phyloP scores from a whole-genome alignment of 345 rosid genomes.

The Salix dunnii region DNA sequence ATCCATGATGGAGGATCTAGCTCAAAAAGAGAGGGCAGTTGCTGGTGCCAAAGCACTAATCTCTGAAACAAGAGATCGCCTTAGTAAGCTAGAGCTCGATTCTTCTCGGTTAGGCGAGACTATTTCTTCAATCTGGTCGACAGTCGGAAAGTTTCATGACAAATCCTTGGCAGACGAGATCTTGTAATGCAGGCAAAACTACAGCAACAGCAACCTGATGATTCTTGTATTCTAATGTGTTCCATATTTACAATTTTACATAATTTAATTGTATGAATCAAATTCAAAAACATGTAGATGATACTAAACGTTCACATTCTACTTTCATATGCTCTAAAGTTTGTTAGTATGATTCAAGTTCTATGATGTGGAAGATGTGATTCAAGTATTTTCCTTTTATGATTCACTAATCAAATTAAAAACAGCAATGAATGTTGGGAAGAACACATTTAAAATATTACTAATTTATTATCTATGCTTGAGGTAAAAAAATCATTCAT shows the following conservation, averaged over 20 bases:
- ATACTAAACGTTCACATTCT: background rate
- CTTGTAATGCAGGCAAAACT: slow-evolving; percentile 27
- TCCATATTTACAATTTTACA: background rate
- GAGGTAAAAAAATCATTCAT: too few species aligned
- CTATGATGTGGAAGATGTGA: background rate
- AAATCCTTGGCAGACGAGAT: slow-evolving; percentile 51
- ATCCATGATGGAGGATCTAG: slow-evolving; percentile 37
- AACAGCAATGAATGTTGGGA: background rate
- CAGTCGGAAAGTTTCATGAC: slow-evolving; percentile 47
- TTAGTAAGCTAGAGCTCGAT: slow-evolving; percentile 49
- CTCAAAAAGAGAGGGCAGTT: slow-evolving; percentile 45
- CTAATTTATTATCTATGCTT: background rate
- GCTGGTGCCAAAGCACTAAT: slow-evolving; percentile 32
- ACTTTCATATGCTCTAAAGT: background rate
- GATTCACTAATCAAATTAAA: background rate
- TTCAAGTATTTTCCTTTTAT: background rate
- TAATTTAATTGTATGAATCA: slow-evolving; percentile 5
- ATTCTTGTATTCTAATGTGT: background rate
- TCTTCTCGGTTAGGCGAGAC: slow-evolving; percentile 33
- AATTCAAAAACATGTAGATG: slow-evolving; percentile 4
- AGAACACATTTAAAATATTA: background rate
- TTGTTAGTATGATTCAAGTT: background rate
- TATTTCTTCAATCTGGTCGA: slow-evolving; percentile 29
- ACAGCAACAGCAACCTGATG: background rate
- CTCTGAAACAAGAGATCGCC: slow-evolving; percentile 28